These are phyloP conservation scores for Penicillium sp. DNA, from an alignment of 2,329 filamentous ascomycete species.

Conservation along the genomic window DNA sequence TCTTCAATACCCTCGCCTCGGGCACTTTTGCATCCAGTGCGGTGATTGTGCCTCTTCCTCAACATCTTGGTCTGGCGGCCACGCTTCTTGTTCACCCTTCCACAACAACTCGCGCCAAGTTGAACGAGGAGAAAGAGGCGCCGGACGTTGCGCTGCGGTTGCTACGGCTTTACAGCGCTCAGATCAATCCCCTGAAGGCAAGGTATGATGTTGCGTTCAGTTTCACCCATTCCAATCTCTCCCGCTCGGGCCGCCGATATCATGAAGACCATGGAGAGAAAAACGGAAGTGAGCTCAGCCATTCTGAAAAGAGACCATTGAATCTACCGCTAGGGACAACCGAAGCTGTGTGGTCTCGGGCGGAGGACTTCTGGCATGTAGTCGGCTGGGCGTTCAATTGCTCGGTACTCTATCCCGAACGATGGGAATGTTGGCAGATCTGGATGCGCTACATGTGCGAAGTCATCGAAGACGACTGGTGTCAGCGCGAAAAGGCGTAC, in stretches of 20 bases:
- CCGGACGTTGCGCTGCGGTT: constrained; percentile 63
- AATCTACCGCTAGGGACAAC: constrained; percentile 56
- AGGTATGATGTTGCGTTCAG: constrained; percentile 65
- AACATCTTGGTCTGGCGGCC: constrained; percentile 68
- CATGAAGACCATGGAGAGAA: constrained; percentile 18
- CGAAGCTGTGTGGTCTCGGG: constrained; percentile 65
- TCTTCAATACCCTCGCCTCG: constrained; percentile 43
- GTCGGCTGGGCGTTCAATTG: constrained; percentile 94
- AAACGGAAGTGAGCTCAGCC: constrained; percentile 12
- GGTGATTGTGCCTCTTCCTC: constrained; percentile 61
- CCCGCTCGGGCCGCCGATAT: constrained; percentile 27
- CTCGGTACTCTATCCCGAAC: constrained; percentile 61
- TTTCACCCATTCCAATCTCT: constrained; percentile 48
- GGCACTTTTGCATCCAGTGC: constrained; percentile 38
- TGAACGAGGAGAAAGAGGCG: constrained; percentile 55
- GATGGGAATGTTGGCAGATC: constrained; percentile 75
- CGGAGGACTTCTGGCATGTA: constrained; percentile 81
- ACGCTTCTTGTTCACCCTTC: constrained; percentile 77
- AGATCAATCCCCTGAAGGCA: constrained; percentile 65
- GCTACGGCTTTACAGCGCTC: constrained; percentile 59
- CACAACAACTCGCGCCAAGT: constrained; percentile 66
- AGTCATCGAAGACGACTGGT: constrained; percentile 42
- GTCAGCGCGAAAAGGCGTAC: constrained; percentile 22
- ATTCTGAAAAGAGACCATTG: constrained; percentile 49
- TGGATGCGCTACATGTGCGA: constrained; percentile 69